Evolutionary conservation across 108 stramenopile species (phyloP), one percentile per base, ranked within the genome.

Genomic region (Nitzschia sp.): DNA sequence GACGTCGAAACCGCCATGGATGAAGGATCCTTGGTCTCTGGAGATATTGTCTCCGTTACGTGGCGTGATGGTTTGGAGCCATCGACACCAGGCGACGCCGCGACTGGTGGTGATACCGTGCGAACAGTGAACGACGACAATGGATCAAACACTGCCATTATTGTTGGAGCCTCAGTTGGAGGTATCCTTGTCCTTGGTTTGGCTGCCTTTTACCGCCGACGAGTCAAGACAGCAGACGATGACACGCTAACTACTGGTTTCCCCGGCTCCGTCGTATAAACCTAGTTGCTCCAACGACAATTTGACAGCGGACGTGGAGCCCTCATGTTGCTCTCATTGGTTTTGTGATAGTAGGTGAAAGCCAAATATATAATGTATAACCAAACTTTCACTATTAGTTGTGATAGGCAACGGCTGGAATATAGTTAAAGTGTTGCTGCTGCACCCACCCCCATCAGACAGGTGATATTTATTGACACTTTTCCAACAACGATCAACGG

Each of bases 81-180:
- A 53, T 46, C 40, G 19, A 10, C n/a, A 34, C 21, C 19, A 10
- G 48, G 8, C 8, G 57, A 55, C 3, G 24, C 9, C 6, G 43
- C 56, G 39, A 58, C 10, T 8, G 34, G 7, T 2, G 26, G 43
- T 12, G 67, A 55, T 2, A 50, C 8, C 10, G 19, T 39, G 15
- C 46, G 14, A 11, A 34, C 25, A 14, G 20, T 10, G 3, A 38
- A 43, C 17, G 22, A 56, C 6, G 40, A 69, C 37, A 21, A 54
- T 20, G 20, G 12, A 15, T 1, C 17, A 17, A 67, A 41, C 55
- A 51, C 68, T n/a, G 39, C 57, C 0, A 22, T 42, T 19, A 69
- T 69, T 20, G 26, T 69, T 8, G 57, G 68, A 6, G 68, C 68
- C 14, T 50, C 57, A 24, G 57, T 69, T 44, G 57, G 68, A n/a